Conservation (phyloP, 495 filamentous ascomycete species). For the Podospora comata region DNA sequence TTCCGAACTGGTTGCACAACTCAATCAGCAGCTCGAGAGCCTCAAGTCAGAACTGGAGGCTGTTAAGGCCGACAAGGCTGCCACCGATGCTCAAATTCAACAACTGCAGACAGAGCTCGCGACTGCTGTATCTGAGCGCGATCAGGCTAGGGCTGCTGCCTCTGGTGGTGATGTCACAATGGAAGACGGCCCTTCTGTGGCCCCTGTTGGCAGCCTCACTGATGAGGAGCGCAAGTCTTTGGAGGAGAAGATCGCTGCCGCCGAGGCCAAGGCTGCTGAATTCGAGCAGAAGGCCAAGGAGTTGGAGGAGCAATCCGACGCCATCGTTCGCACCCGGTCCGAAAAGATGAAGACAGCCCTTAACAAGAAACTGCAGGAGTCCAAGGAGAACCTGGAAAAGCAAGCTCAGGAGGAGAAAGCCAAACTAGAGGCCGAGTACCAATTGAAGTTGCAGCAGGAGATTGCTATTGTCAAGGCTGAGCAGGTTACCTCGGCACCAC, state of each 20-base stretch:
- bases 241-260: constrained; percentile 46
- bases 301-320: constrained; percentile 52
- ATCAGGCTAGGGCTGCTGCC: constrained; percentile 44
- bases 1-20: constrained; percentile 41
- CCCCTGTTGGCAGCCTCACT: constrained; percentile 31
- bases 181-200: constrained; percentile 32
- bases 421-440: constrained; percentile 57
- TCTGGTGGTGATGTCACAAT: constrained; percentile 33
- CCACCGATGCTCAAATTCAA: constrained; percentile 46
- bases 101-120: constrained; percentile 43
- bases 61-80: constrained; percentile 39
- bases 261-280: constrained; percentile 51
- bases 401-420: constrained; percentile 54
- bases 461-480: constrained; percentile 53
- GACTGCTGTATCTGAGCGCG: constrained; percentile 41
- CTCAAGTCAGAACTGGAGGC: constrained; percentile 40
- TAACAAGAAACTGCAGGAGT: constrained; percentile 66
- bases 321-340: constrained; percentile 60
- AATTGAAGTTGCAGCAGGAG: constrained; percentile 64
- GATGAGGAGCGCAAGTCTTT: constrained; percentile 53
- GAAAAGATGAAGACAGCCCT: constrained; percentile 70
- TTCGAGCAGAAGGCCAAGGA: constrained; percentile 53
- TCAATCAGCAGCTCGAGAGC: constrained; percentile 68
- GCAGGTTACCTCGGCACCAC: constrained; percentile 35
- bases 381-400: constrained; percentile 45